These are phyloP conservation scores for Pythium grandisporangium DNA, from an alignment of 352 stramenopile species.

Conservation along the genomic window DNA sequence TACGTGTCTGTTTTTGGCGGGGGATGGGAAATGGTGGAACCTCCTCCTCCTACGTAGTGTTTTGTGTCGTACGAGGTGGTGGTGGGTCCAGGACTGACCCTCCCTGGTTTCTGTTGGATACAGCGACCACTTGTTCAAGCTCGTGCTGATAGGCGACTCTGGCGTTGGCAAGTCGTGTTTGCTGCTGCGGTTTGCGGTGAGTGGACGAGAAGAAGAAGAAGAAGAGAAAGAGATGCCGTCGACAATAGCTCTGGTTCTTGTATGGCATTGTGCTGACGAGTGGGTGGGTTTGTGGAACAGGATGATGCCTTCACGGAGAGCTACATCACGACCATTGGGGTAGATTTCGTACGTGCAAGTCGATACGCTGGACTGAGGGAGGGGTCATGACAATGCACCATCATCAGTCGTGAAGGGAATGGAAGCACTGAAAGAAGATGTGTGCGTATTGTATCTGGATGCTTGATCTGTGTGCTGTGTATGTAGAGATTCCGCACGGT, in stretches of 20 bases:
- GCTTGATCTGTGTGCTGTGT: conserved; percentile 11
- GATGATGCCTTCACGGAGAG: conserved; percentile 98
- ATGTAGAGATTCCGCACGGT: conserved; percentile 92
- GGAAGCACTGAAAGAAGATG: too few species aligned
- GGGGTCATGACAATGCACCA: neutral
- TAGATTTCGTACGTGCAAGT: conserved; percentile 86
- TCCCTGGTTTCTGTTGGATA: too few species aligned
- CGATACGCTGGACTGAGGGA: neutral
- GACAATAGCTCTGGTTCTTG: too few species aligned
- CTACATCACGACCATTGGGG: conserved; percentile 95
- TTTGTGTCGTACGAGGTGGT: too few species aligned
- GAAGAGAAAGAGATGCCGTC: neutral
- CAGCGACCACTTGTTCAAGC: conserved; percentile 96
- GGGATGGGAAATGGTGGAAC: neutral
- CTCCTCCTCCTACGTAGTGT: too few species aligned
- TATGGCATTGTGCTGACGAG: too few species aligned
- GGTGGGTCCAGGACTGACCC: too few species aligned
- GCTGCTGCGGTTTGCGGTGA: conserved; percentile 93
- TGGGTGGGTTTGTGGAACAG: conserved; percentile 16
- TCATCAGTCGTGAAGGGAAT: too few species aligned
- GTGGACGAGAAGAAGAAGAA: conserved; percentile 11
- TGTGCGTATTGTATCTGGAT: too few species aligned
- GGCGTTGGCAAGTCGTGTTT: conserved; percentile 98
- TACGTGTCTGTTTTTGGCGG: conserved; percentile 14
- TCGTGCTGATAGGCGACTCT: conserved; percentile 97